These are phyloP conservation scores for Geosmithia morbida DNA, from an alignment of 2,329 filamentous ascomycete species.

Conservation along the genomic window DNA sequence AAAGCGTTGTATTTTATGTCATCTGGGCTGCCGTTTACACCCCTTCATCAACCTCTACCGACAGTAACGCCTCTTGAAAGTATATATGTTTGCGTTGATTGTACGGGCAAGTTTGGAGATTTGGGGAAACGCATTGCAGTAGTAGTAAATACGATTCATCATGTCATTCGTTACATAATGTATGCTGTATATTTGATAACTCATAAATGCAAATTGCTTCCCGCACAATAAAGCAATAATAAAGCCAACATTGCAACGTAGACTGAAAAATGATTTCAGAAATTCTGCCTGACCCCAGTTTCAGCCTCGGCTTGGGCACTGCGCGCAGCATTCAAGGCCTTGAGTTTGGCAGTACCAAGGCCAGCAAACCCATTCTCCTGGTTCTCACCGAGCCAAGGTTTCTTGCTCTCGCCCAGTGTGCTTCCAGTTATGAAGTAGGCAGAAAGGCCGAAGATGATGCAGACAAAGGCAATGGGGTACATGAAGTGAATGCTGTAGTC, in stretches of 20 bases:
- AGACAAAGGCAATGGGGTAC: slow-evolving; percentile 90
- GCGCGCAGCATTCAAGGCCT: slow-evolving; percentile 45
- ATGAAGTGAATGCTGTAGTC: slow-evolving; percentile 68
- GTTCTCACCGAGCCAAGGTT: slow-evolving; percentile 85
- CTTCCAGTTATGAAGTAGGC: slow-evolving; percentile 79
- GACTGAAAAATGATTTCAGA: background rate
- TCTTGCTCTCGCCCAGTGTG: slow-evolving; percentile 73
- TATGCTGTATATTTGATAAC: no score
- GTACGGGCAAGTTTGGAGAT: no score
- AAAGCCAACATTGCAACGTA: background rate
- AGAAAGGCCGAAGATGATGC: slow-evolving; percentile 75
- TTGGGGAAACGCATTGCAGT: no score
- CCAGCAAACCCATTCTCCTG: slow-evolving; percentile 73
- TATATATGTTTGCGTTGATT: no score
- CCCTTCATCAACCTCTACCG: no score
- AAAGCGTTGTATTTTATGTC: no score
- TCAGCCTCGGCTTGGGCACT: slow-evolving; percentile 19
- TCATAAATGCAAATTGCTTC: no score
- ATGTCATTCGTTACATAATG: no score
- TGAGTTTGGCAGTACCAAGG: slow-evolving; percentile 72
- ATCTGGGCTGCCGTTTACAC: no score
- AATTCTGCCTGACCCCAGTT: slow-evolving; percentile 5
- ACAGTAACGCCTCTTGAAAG: no score
- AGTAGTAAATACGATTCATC: no score
- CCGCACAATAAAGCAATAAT: background rate